Conservation (phyloP, 768 basidiomycete genomes). For the Phaeotremella fagi region DNA sequence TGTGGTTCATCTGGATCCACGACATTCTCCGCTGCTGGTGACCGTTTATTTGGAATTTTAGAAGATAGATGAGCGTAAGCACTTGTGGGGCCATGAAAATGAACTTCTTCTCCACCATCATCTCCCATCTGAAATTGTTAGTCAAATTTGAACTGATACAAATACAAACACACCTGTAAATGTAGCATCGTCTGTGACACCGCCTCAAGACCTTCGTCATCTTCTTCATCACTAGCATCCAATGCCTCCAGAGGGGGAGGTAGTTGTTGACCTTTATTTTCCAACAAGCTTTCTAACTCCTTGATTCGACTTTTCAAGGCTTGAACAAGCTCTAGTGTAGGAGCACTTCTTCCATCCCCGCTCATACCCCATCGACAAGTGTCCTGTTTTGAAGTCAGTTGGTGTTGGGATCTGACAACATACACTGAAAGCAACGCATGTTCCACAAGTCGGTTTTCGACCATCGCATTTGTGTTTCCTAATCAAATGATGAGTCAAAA, state of each 20-base stretch:
- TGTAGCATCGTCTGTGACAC: constrained; percentile 10
- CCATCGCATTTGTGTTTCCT: constrained; percentile 42
- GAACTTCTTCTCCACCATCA: constrained; percentile 13
- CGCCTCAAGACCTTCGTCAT: constrained; percentile 1
- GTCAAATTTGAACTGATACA: background rate
- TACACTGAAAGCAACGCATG: constrained; percentile 39
- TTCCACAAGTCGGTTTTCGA: constrained; percentile 32
- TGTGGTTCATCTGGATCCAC: constrained; percentile 1
- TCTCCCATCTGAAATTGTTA: constrained; percentile 5
- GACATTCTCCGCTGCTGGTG: constrained; percentile 3
- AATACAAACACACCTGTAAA: background rate
- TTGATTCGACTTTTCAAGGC: constrained; percentile 33
- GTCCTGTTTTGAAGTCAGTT: constrained; percentile 20
- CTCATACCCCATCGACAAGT: constrained; percentile 38
- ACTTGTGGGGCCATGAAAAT: constrained; percentile 43
- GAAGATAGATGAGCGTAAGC: constrained; percentile 36
- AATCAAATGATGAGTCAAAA: background rate
- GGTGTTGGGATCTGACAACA: background rate
- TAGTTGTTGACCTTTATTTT: constrained; percentile 14
- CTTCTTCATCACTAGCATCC: background rate
- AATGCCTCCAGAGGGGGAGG: constrained; percentile 14
- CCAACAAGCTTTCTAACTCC: constrained; percentile 30
- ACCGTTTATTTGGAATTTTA: constrained; percentile 12
- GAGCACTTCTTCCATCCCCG: constrained; percentile 40
- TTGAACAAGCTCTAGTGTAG: constrained; percentile 37